Evolutionary conservation across 768 basidiomycete genomes (phyloP), one percentile per base, ranked within the genome.

Genomic region (Naganishia onofrii): DNA sequence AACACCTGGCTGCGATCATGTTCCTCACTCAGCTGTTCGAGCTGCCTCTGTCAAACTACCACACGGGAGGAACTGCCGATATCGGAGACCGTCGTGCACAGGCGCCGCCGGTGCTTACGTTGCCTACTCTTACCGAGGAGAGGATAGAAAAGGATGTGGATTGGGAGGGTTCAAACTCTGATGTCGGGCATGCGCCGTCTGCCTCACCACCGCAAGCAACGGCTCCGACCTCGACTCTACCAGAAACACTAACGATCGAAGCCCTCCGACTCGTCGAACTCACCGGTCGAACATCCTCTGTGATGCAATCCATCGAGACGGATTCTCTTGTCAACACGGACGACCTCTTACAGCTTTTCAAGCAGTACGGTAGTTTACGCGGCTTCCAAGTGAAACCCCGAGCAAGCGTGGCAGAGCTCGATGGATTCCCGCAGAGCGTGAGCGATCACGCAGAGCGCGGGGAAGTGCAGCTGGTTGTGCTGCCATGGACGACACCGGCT

Each of bases 1-100:
- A 96, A 75, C 91, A 93, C 77, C 79, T 98, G 0, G 89, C 93
- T 0, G 87, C 90, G 10, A 88, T 92, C 81, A 94, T 99, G 92
- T 87, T 91, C 0, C 83, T 99, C 67, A 87, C 90, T 0, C 90
- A 94, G 76, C 87, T 97, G 67, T 83, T 97, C 51, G 88, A 88
- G 29, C 60, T 42, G 6, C 81, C 84, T 0, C 78, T 81, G 0
- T 12, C 74, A 51, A 31, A 28, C 13, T 26, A 38, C n/a, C 52
- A 58, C 12, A 53, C 32, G 1, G 23, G 5, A 10, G 23, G 5
- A 10, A 26, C 51, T 5, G 2, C 21, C 7, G 60, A 6, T 26
- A 13, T 4, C 48, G 19, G n/a, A 7, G 15, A 21, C 12, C 60
- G 10, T n/a, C 42, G 10, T 19, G 60, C 42, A 23, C 60, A 63